These are phyloP conservation scores for Hippophae rhamnoides DNA, from an alignment of 306 rosid species.

Conservation along the genomic window DNA sequence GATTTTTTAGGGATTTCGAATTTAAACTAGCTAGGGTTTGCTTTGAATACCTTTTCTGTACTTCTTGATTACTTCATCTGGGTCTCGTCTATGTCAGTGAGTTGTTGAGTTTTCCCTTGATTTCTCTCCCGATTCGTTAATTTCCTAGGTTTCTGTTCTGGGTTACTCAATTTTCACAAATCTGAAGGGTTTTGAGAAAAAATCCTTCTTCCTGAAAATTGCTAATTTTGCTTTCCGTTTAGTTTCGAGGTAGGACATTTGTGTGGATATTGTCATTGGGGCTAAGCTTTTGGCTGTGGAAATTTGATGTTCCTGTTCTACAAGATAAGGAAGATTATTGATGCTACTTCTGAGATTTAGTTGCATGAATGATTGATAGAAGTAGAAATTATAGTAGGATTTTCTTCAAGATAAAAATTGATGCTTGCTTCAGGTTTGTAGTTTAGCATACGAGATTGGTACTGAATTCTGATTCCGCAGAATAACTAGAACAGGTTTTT, in stretches of 20 bases:
- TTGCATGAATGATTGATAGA: neutral
- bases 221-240: neutral
- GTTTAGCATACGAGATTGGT: constrained; percentile 13
- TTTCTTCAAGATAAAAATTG: constrained; percentile 10
- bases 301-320: neutral
- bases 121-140: constrained; percentile 14
- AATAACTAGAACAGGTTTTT: constrained; percentile 19
- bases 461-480: constrained; percentile 17
- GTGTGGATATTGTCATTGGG: constrained; percentile 1
- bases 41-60: constrained; percentile 30
- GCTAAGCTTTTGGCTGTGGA: constrained; percentile 12
- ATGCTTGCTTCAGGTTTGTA: constrained; percentile 6
- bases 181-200: constrained; percentile 3
- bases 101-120: constrained; percentile 6
- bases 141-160: constrained; percentile 18
- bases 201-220: constrained; percentile 1
- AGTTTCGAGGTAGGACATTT: neutral
- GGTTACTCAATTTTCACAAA: constrained; percentile 5
- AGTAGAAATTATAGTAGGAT: constrained; percentile 1
- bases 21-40: constrained; percentile 41
- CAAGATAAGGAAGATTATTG: neutral
- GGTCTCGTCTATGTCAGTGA: neutral
- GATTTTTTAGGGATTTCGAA: constrained; percentile 20
- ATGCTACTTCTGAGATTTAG: constrained; percentile 12
- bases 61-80: constrained; percentile 25